Base-by-base conservation (phyloP, 805 yeast genomes). In the Zygosaccharomyces lentus region DNA sequence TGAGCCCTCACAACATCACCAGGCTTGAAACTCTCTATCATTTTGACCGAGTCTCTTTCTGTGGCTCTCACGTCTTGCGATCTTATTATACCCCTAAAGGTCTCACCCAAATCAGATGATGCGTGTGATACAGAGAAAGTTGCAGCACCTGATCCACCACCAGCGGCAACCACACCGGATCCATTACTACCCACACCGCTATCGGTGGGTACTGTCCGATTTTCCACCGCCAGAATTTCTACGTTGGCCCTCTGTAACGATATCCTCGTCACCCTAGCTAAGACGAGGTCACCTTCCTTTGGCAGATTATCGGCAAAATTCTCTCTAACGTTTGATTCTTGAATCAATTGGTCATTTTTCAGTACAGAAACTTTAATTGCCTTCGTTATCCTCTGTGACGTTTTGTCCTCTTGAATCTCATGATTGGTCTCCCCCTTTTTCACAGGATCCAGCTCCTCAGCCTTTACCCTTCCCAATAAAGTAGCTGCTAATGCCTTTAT, bases 1-100 rank as follows among this genome's bases (percentile, higher is more conserved):
- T 75, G 71, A 0, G 96, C 96, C 50, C 96, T 74, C 2, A 93
- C 86, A 43, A 93, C 78, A 65, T 93, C 99, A 12, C 97, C 97
- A 0, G 98, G 98, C 55, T 77, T 77, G 67, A 82, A 93, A 60
- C 89, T 75, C 15, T 87, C 87, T 47, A 79, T 75, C 27, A 91
- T 75, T 57, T 84, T 83, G 26, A 89, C 90, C 58, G 80, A 79
- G 61, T 93, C 99, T 58, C 96, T 74, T 54, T 93, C 96, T 0
- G 96, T 87, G 16, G 91, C 82, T 49, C 97, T 74, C 1, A 93
- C 81, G 65, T 93, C 99, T 65, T 88, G 95, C 2, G 85, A 73
- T 57, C 98, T 72, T 38, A 90, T 82, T 6, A 88, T 73, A 0
- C 95, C 98, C 57, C 84, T 87, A 69, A 86, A 90, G 17, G 85